Evolutionary conservation across 2,329 filamentous ascomycete genomes (phyloP).

Genomic region (Fusarium falciforme): DNA sequence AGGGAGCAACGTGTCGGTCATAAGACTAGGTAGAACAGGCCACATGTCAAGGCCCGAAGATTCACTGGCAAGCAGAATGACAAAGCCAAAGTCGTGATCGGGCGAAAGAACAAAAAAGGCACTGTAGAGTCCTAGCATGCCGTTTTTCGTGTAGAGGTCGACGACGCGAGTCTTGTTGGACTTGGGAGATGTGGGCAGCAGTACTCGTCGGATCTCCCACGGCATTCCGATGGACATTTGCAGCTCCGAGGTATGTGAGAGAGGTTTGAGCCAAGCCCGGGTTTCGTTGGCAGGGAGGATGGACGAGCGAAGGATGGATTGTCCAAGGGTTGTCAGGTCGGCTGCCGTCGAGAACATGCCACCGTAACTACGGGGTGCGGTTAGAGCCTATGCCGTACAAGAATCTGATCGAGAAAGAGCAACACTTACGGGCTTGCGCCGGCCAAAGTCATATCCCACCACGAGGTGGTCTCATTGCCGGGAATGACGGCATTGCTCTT

Average conservation of each 20-base stretch:
- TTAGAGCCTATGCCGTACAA: neutral
- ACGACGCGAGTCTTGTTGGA: slow-evolving; percentile 50
- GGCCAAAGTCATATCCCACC: neutral
- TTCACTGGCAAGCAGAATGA: slow-evolving; percentile 25
- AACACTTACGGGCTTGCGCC: slow-evolving; percentile 6
- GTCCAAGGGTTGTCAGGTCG: neutral
- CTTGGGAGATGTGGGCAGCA: neutral
- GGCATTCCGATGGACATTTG: slow-evolving; percentile 54
- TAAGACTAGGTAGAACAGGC: neutral
- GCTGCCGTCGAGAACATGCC: slow-evolving; percentile 7
- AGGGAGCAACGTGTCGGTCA: neutral
- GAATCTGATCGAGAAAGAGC: neutral
- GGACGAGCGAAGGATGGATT: slow-evolving; percentile 2
- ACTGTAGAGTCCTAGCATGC: slow-evolving; percentile 53
- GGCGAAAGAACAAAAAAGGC: slow-evolving; percentile 54
- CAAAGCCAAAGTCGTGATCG: slow-evolving; percentile 52
- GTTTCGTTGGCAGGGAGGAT: neutral
- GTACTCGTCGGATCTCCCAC: slow-evolving; percentile 57
- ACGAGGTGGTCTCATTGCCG: neutral
- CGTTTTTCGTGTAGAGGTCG: slow-evolving; percentile 59
- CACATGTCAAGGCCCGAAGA: neutral
- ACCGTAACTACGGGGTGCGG: neutral
- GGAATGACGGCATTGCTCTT: slow-evolving; percentile 13
- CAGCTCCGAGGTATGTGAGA: slow-evolving; percentile 48
- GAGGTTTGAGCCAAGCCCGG: slow-evolving; percentile 56